Base-by-base conservation (phyloP, 2,329 filamentous ascomycete genomes). In the Neophaeococcomyces aloes region DNA sequence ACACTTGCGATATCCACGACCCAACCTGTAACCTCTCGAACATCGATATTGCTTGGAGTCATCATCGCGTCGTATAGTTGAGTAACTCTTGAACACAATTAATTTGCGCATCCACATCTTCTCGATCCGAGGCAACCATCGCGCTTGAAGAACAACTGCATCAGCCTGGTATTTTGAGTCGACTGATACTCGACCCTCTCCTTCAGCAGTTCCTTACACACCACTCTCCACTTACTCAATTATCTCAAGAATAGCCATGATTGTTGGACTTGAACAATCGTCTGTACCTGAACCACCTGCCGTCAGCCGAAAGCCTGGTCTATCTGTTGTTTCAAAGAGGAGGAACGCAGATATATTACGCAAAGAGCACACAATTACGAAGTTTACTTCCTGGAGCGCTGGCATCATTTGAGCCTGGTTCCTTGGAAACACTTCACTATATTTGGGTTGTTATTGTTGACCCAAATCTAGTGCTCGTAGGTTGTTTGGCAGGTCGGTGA, bases 401-500 rank as follows among this genome's bases (percentile, higher is more conserved):
- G n/a, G n/a, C 3, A 7, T 39, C 25, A 10, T 19, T 18, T 39
- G 37, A 39, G 17, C 10, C n/a, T 10, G 13, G 25, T 8, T 25
- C 7, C 13, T 19, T 18, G 18, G 17, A 19, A 15, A 21, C 23
- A 39, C 29, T 27, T 39, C 25, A 39, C 37, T 31, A 5, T 36
- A 36, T 19, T 38, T 23, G 35, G 35, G 17, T 25, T n/a, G 21
- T 17, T 10, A 21, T 19, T 27, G 13, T 8, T 38, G n/a, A 19
- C 19, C 35, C 35, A 38, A 38, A 23, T 38, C 35, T 11, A 38
- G 35, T 38, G 35, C 19, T 38, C 35, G 13, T 7, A 23, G 29
- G 39, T 19, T 42, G 39, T 35, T 35, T 42, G 39, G 27, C 39
- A 29, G 39, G 39, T 35, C 34, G 39, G 39, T 35, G 39, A 42